Conservation (phyloP, 176 grass and related monocot genomes). For the Lolium perenne region DNA sequence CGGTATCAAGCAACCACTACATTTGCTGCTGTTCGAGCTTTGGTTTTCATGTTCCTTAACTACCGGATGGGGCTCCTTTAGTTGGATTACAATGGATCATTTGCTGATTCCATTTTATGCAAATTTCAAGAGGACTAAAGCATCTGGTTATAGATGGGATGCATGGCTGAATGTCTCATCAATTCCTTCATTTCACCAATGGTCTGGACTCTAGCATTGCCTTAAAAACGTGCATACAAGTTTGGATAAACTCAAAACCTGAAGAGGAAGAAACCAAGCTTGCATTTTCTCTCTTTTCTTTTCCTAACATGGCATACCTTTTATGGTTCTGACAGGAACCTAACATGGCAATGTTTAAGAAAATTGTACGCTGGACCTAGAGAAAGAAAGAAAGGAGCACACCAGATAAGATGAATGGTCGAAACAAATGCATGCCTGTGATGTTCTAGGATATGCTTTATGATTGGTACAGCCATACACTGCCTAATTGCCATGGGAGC, state of each 20-base stretch:
- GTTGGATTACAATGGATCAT: not conserved
- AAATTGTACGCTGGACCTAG: conserved; percentile 34
- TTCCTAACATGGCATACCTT: conserved; percentile 5
- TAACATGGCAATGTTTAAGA: conserved; percentile 50
- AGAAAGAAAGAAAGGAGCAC: conserved; percentile 45
- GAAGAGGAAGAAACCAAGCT: conserved; percentile 37
- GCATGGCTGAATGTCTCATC: not conserved
- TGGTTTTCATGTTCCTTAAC: not conserved
- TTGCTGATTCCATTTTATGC: conserved; percentile 27
- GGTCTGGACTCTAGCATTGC: not conserved
- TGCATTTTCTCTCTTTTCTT: not conserved
- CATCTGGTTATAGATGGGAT: conserved; percentile 22
- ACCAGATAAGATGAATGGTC: conserved; percentile 48
- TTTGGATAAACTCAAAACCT: conserved; percentile 2
- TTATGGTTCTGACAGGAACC: conserved; percentile 44
- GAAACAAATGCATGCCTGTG: conserved; percentile 27
- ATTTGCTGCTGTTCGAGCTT: not conserved
- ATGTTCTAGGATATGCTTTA: conserved; percentile 39
- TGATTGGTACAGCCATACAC: conserved; percentile 12
- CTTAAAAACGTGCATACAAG: conserved; percentile 32
- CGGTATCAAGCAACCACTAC: not conserved
- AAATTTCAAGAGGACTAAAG: not conserved
- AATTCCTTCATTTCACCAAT: not conserved
- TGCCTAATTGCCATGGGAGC: conserved; percentile 34
- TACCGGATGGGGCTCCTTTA: not conserved